Base-by-base conservation (phyloP, 169 alveolate genomes). In the Cryptosporidium muris region DNA sequence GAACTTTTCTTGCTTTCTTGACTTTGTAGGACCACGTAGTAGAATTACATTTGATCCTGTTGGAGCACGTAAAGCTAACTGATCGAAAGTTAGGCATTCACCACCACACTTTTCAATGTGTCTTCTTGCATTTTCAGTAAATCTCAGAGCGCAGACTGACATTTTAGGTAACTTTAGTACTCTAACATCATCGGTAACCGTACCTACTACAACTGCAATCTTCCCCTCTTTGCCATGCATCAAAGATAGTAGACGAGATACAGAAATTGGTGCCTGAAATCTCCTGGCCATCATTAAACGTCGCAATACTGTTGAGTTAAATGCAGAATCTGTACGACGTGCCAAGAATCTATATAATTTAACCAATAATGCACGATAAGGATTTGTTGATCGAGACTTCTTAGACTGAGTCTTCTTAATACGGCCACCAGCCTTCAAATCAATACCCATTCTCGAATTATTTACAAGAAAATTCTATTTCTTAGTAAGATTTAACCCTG, bases 101-200 rank as follows among this genome's bases (percentile, higher is more conserved):
- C 99, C 99, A n/a, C 99, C 99, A 7, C 98, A 97, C 88, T 92
- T 94, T 68, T 81, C 81, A 81, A 98, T 95, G 82, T 99, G 96
- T 53, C 94, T 94, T 82, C 98, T 94, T 25, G 99, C 99, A n/a
- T 97, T 92, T 93, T 97, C 99, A 3, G 99, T 92, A 93, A 97
- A 96, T 64, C 97, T 95, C 82, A 97, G 92, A 51, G 99, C 99
- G 82, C 99, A 95, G 54, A 97, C 98, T 81, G 93, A 94, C 89
- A 97, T 80, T 89, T 95, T 93, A 62, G 96, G 96, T 65, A 92
- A 92, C 65, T 93, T 90, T 65, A 82, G 68, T 60, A 94, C 88
- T 51, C 98, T 93, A 74, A 89, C 81, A 89, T 96, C 98, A 82
- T 96, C 98, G 91, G 99, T 97, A 88, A 97, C 95, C 47, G 98